These are phyloP conservation scores for Daldinia sp. DNA, from an alignment of 2,329 filamentous ascomycete species.

Conservation along the genomic window DNA sequence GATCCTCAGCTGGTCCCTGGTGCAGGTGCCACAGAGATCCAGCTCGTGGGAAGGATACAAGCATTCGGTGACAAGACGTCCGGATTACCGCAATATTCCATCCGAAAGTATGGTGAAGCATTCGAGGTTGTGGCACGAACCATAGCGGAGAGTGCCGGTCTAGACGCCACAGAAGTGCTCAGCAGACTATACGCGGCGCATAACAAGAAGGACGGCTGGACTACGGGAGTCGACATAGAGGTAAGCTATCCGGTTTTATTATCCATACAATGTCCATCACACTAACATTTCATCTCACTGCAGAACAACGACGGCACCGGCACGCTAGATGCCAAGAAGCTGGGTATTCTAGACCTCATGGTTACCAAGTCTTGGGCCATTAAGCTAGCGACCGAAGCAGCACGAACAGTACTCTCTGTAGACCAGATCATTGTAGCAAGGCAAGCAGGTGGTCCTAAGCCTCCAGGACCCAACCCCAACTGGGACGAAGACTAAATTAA, in stretches of 20 bases:
- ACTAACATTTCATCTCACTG: constrained; percentile 30
- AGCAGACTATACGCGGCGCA: constrained; percentile 93
- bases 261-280: constrained; percentile 1
- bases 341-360: constrained; percentile 91
- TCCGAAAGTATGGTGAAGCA: constrained; percentile 96
- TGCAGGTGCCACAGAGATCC: constrained; percentile 92
- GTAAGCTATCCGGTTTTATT: constrained; percentile 50
- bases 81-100: constrained; percentile 92
- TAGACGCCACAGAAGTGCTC: constrained; percentile 96
- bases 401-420: constrained; percentile 91
- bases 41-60: constrained; percentile 91
- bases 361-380: constrained; percentile 96
- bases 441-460: constrained; percentile 97
- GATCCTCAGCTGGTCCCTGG: constrained; percentile 91
- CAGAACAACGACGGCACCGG: constrained; percentile 81
- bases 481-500: constrained; percentile 66
- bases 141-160: constrained; percentile 90
- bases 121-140: constrained; percentile 97
- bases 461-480: constrained; percentile 88
- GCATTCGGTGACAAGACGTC: constrained; percentile 91
- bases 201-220: constrained; percentile 86
- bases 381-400: constrained; percentile 93
- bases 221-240: constrained; percentile 93
- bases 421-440: constrained; percentile 99
- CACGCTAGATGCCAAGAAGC: constrained; percentile 82